Base-by-base conservation (phyloP, 2,329 filamentous ascomycete species). In the Fusarium sp. region DNA sequence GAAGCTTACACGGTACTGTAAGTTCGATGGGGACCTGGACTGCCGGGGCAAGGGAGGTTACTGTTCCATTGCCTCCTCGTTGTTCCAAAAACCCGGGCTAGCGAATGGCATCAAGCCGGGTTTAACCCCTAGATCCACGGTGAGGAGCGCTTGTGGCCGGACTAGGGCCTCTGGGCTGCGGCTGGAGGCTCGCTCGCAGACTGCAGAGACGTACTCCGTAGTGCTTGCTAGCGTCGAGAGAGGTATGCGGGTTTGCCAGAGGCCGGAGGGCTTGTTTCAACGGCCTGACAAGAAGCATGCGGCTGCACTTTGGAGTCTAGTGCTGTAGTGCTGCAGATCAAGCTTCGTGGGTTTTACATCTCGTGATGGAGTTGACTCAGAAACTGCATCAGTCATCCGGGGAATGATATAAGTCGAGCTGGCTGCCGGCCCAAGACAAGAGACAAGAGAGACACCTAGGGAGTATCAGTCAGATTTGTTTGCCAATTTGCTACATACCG, bases 51-150 rank as follows among this genome's bases (percentile, higher is more conserved):
- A 68, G 65, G 65, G 55, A 61, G 51, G 50, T 28, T 61, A 45
- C 40, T 58, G 52, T 68, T 52, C 65, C 65, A 56, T 43, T 54
- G n/a, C 32, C 51, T 68, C 52, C 56, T 68, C 61, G 19, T 55
- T 66, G 60, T 68, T 68, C 65, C 65, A 65, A 68, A 64, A 68
- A 66, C 38, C 50, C 65, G 65, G 65, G 61, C 65, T 68, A 68
- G 65, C 65, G 60, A 68, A 68, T 68, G 40, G 65, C 23, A 68
- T 53, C 47, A 56, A 38, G 30, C 39, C 65, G 65, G 65, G 44
- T 68, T 68, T 68, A 68, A 68, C 60, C 55, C 55, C 40, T 68
- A 68, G 65, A 68, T 68, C 65, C 62, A 50, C 65, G 65, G 65
- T 68, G 65, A 68, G 47, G 21, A 62, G 52, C 47, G 55, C 59